Conservation (phyloP, 2,329 filamentous ascomycete genomes). For the Ascochyta lentis region DNA sequence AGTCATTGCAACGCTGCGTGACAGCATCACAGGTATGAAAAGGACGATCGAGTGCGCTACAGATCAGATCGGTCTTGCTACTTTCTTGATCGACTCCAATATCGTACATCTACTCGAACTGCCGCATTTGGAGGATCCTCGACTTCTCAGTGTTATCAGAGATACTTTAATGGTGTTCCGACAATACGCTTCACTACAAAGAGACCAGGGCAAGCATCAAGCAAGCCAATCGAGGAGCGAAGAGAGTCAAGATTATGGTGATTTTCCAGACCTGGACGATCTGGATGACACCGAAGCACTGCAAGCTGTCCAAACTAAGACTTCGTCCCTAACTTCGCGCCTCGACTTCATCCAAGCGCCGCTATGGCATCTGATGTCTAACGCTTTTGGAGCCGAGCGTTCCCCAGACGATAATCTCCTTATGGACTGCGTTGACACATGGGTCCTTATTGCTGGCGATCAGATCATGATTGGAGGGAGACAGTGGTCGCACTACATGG, state of each 20-base stretch:
- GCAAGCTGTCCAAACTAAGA: not conserved
- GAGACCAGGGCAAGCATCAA: slow-evolving; percentile 24
- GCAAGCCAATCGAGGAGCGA: slow-evolving; percentile 53
- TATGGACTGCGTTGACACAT: slow-evolving; percentile 60
- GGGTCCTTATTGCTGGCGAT: slow-evolving; percentile 58
- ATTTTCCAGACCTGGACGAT: slow-evolving; percentile 62
- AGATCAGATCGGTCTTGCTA: slow-evolving; percentile 50
- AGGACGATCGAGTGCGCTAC: slow-evolving; percentile 54
- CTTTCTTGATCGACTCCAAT: slow-evolving; percentile 54
- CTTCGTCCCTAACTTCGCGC: slow-evolving; percentile 13
- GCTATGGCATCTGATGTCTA: slow-evolving; percentile 63
- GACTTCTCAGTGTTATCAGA: slow-evolving; percentile 54
- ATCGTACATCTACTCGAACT: slow-evolving; percentile 58
- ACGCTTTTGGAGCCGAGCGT: slow-evolving; percentile 66
- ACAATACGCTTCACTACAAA: slow-evolving; percentile 44
- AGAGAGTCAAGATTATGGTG: slow-evolving; percentile 70
- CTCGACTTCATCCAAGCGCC: slow-evolving; percentile 56
- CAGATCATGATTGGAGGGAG: slow-evolving; percentile 54
- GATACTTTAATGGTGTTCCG: slow-evolving; percentile 59
- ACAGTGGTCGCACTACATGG: slow-evolving; percentile 64
- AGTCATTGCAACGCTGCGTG: slow-evolving; percentile 61
- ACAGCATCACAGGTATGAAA: slow-evolving; percentile 60
- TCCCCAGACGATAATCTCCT: slow-evolving; percentile 61
- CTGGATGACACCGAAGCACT: slow-evolving; percentile 40
- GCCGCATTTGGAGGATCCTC: slow-evolving; percentile 57